Conservation (phyloP, 2,329 filamentous ascomycete species). For the Penicillium palitans region DNA sequence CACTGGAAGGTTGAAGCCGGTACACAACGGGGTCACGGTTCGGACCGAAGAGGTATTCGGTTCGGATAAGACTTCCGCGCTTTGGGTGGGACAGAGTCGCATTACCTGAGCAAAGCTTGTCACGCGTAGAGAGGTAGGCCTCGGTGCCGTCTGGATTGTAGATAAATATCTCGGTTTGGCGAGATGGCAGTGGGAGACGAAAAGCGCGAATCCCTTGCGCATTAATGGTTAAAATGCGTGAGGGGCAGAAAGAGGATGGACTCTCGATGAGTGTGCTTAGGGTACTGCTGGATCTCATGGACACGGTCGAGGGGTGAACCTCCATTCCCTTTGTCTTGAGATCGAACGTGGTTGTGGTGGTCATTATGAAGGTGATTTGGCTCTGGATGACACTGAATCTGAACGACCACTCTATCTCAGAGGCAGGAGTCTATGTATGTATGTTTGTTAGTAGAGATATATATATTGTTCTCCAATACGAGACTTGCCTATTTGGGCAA, state of each 20-base stretch:
- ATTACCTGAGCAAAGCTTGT: slow-evolving; percentile 50
- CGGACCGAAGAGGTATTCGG: slow-evolving; percentile 60
- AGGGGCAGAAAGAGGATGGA: slow-evolving; percentile 11
- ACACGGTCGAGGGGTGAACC: slow-evolving; percentile 8
- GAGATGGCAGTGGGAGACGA: slow-evolving; percentile 39
- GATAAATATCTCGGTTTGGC: slow-evolving; percentile 40
- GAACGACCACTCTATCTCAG: neutral
- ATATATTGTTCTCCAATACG: slow-evolving; percentile 16
- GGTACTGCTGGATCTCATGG: slow-evolving; percentile 13
- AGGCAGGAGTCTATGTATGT: neutral
- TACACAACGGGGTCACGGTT: slow-evolving; percentile 52
- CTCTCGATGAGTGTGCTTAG: slow-evolving; percentile 10
- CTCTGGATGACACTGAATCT: neutral
- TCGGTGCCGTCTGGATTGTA: slow-evolving; percentile 39
- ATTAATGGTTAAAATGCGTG: slow-evolving; percentile 22
- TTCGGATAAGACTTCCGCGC: slow-evolving; percentile 47
- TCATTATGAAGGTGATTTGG: neutral
- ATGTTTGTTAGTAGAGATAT: neutral
- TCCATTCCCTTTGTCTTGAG: slow-evolving; percentile 7
- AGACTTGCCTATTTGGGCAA: slow-evolving; percentile 20
- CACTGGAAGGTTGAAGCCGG: slow-evolving; percentile 30
- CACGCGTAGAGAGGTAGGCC: slow-evolving; percentile 56
- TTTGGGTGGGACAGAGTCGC: slow-evolving; percentile 49
- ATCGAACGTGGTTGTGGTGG: slow-evolving; percentile 7
- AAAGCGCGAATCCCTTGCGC: slow-evolving; percentile 31